Conservation (phyloP, 768 basidiomycete genomes). For the Leucosporidium scottii region DNA sequence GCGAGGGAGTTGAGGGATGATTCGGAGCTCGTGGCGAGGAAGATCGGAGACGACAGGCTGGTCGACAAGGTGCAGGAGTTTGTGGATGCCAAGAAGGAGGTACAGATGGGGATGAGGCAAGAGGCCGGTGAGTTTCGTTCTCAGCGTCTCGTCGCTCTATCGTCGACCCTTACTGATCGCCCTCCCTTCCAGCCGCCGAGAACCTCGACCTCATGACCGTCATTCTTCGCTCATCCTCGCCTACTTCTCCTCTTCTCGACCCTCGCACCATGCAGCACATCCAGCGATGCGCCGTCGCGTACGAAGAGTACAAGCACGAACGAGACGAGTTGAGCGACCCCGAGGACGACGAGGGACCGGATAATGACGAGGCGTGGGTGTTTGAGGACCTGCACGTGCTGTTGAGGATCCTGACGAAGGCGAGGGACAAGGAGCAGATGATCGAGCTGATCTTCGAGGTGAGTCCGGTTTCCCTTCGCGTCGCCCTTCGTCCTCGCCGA, state of each 20-base stretch:
- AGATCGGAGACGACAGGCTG: conserved; percentile 77
- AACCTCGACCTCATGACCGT: conserved; percentile 67
- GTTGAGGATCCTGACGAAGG: conserved; percentile 64
- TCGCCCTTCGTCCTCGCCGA: not conserved
- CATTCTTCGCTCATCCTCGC: conserved; percentile 56
- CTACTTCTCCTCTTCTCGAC: conserved; percentile 65
- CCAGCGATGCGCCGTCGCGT: conserved; percentile 67
- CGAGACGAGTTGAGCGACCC: conserved; percentile 64
- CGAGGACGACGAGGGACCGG: conserved; percentile 78
- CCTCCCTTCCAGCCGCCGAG: conserved; percentile 43
- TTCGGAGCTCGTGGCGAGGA: conserved; percentile 75
- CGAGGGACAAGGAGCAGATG: conserved; percentile 83
- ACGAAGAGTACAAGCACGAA: conserved; percentile 62
- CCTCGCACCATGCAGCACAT: conserved; percentile 75
- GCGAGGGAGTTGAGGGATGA: conserved; percentile 76
- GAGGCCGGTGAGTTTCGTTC: conserved; percentile 60
- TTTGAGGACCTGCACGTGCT: conserved; percentile 83
- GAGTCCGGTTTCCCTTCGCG: conserved; percentile 24
- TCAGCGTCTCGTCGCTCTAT: not conserved
- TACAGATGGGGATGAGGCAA: conserved; percentile 69
- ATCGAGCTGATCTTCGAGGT: conserved; percentile 94
- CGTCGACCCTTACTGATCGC: not conserved
- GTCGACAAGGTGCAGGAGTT: conserved; percentile 82
- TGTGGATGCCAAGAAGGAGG: conserved; percentile 77
- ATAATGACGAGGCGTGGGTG: conserved; percentile 92